Conservation (phyloP, 306 rosid species). For the Pachyrhizus erosus region DNA sequence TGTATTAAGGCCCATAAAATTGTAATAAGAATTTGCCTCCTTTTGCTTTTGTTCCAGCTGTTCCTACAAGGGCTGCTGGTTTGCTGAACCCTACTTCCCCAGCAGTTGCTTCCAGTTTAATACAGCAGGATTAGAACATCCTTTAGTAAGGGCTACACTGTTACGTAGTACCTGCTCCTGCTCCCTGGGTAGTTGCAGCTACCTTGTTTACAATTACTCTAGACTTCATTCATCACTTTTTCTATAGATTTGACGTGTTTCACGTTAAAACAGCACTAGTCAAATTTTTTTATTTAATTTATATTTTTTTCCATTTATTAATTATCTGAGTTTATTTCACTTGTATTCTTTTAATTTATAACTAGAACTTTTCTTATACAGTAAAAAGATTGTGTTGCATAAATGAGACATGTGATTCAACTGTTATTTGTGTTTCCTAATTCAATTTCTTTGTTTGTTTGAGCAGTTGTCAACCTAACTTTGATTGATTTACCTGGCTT, state of each 20-base stretch:
- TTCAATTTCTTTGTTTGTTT: slow-evolving; percentile 32
- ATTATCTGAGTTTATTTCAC: slow-evolving; percentile 4
- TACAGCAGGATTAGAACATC: background rate
- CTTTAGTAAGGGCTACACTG: background rate
- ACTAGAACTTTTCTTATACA: too few species aligned
- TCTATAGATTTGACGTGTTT: slow-evolving; percentile 14
- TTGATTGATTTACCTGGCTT: slow-evolving; percentile 94
- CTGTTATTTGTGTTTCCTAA: slow-evolving; percentile 38
- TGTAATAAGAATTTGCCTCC: background rate
- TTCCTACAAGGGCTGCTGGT: background rate
- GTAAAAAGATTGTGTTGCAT: background rate
- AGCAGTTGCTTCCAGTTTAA: slow-evolving; percentile 12
- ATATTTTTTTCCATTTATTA: background rate
- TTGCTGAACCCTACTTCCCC: slow-evolving; percentile 6
- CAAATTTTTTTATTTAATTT: background rate
- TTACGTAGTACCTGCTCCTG: slow-evolving; percentile 1
- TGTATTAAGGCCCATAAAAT: background rate
- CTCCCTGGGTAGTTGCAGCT: background rate
- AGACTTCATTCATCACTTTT: background rate
- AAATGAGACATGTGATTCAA: slow-evolving; percentile 14
- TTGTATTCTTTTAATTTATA: slow-evolving; percentile 1
- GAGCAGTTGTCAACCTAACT: slow-evolving; percentile 96
- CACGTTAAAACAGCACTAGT: background rate
- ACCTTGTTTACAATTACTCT: background rate
- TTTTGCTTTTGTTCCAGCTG: background rate